Base-by-base conservation (phyloP, 192 early-diverging fungal genomes). In the Irineochytrium annulatum region DNA sequence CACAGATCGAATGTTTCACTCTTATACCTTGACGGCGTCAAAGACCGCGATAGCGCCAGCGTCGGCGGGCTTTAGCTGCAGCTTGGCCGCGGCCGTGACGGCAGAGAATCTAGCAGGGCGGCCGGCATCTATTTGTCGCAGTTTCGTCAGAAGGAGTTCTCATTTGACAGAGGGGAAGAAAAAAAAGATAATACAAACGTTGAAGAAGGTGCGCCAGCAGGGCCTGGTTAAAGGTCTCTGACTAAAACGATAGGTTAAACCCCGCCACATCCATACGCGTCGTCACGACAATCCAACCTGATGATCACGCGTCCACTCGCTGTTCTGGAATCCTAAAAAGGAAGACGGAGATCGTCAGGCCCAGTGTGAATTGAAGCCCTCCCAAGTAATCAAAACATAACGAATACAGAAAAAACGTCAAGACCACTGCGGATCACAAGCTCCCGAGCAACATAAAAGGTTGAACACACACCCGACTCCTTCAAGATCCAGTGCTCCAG, bases 401-500 rank as follows among this genome's bases (percentile, higher is more conserved):
- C n/a, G n/a, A n/a, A n/a, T n/a, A n/a, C n/a, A n/a, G n/a, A n/a
- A n/a, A n/a, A n/a, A n/a, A n/a, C n/a, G n/a, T n/a, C n/a, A n/a
- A n/a, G n/a, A n/a, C n/a, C n/a, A n/a, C n/a, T n/a, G n/a, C n/a
- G n/a, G n/a, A n/a, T n/a, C n/a, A n/a, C n/a, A n/a, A n/a, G n/a
- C n/a, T n/a, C n/a, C n/a, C 1, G 19, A 54, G 46, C 0, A 49
- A 49, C 20, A n/a, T n/a, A 49, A 20, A 1, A 30, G 14, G 8
- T 6, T 17, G 4, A 29, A 16, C 14, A 54, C 26, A 33, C 27
- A 57, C 57, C 57, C 24, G 37, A 43, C 43, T 59, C 27, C 28
- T 27, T 30, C 26, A 46, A 16, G n/a, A 59, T 45, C 57, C 57
- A 59, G 8, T 59, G 13, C 17, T 59, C 19, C 16, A 59, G 46